Conservation (phyloP, 768 basidiomycete species). For the Lactifluus hygrophoroides region DNA sequence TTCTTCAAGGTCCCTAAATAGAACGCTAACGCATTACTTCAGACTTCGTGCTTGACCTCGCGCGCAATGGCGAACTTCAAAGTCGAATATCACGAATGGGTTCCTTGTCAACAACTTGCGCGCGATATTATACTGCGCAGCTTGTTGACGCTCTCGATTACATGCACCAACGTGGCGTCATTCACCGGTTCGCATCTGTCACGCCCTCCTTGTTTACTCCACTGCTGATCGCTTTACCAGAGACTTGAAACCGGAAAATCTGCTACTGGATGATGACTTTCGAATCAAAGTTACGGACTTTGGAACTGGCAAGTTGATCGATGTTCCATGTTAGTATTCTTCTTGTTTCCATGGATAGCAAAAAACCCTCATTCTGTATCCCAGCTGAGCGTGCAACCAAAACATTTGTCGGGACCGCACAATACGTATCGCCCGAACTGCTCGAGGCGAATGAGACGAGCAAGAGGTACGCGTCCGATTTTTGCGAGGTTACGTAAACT, state of each 20-base stretch:
- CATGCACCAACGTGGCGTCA: slow-evolving; percentile 85
- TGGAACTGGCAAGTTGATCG: slow-evolving; percentile 78
- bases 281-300: slow-evolving; percentile 96
- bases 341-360: slow-evolving; percentile 24
- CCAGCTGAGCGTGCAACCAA: slow-evolving; percentile 43
- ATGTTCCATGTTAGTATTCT: slow-evolving; percentile 40
- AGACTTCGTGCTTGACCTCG: slow-evolving; percentile 78
- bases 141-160: slow-evolving; percentile 81
- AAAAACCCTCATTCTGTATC: slow-evolving; percentile 19
- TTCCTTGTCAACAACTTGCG: slow-evolving; percentile 72
- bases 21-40: slow-evolving; percentile 4
- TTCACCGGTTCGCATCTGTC: slow-evolving; percentile 55
- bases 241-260: slow-evolving; percentile 80
- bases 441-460: slow-evolving; percentile 65
- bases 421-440: slow-evolving; percentile 85
- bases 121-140: slow-evolving; percentile 83
- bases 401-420: slow-evolving; percentile 85
- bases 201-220: slow-evolving; percentile 3
- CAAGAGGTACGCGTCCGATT: slow-evolving; percentile 46
- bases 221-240: slow-evolving; percentile 27
- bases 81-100: slow-evolving; percentile 65
- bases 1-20: neutral
- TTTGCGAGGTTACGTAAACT: neutral
- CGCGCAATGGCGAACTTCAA: slow-evolving; percentile 71
- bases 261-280: slow-evolving; percentile 79